Conservation (phyloP, 2,329 filamentous ascomycete species). For the Ascochyta viciae-villosae region DNA sequence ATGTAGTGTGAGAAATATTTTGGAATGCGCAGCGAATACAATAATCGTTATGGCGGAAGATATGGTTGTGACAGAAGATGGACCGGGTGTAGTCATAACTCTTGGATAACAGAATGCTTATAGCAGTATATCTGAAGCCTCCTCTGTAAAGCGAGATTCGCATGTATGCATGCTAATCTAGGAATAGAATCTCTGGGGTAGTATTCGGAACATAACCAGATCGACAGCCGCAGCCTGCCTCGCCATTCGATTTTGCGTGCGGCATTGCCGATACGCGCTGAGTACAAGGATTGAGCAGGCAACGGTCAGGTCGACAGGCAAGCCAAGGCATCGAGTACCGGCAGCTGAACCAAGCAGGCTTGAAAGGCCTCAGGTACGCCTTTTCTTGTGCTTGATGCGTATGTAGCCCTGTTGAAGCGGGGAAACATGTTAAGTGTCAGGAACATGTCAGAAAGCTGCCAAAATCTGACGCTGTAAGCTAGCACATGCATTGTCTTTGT, state of each 20-base stretch:
- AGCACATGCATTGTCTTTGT: neutral
- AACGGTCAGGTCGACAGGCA: neutral
- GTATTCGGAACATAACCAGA: constrained; percentile 4
- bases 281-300: neutral
- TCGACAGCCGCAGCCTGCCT: constrained; percentile 1
- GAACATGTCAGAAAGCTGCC: neutral
- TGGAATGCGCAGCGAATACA: neutral
- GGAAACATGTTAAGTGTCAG: neutral
- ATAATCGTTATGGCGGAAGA: neutral
- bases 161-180: neutral
- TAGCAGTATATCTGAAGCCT: neutral
- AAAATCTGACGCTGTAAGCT: no score
- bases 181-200: neutral
- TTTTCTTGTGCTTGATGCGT: neutral
- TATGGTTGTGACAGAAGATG: neutral
- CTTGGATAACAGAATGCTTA: neutral
- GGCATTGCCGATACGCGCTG: constrained; percentile 12
- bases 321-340: neutral
- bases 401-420: neutral
- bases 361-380: neutral
- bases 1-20: neutral
- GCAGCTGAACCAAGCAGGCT: constrained; percentile 10
- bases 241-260: neutral
- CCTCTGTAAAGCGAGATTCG: constrained; percentile 6
- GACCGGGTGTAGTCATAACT: neutral